Base-by-base conservation (phyloP, 2,329 filamentous ascomycete genomes). In the Coniochaeta prunicola region DNA sequence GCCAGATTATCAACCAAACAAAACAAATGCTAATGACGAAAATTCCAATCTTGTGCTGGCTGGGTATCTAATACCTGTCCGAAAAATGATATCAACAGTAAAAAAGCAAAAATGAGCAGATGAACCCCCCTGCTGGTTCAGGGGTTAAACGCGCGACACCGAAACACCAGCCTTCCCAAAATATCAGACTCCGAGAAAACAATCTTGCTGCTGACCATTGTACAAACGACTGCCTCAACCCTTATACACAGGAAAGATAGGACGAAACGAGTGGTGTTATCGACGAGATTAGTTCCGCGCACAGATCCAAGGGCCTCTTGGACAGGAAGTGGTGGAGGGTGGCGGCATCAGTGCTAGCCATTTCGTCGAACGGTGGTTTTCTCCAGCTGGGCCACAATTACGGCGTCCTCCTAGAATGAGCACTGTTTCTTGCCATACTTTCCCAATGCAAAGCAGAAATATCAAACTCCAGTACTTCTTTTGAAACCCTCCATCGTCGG, bases 381-480 rank as follows among this genome's bases (percentile, higher is more conserved):
- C 38, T n/a, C 10, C 38, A 4, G 4, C 38, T 4, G 17, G 15
- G 36, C 5, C 36, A 17, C 36, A 5, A 38, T 38, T 15, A n/a
- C 36, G 36, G 36, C 10, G 36, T 6, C 5, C 15, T 5, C 33
- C 4, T 13, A n/a, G 36, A n/a, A n/a, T 38, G 4, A 9, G 17
- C 36, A 38, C n/a, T n/a, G n/a, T n/a, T n/a, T 38, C 9, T 38
- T n/a, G 36, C 36, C 36, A n/a, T 38, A n/a, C 36, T 38, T 50
- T 50, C 45, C 45, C 45, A 28, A 50, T 54, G 53, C 30, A 54
- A 53, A 53, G 15, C 3, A 31, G n/a, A 36, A 34, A 34, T 36
- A 21, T 54, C 53, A 54, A 54, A 54, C 53, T 54, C 53, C 53
- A 34, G 53, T 33, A n/a, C 31, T 34, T 34, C 31, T 36, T 36